Base-by-base conservation (phyloP, 2,329 filamentous ascomycete species). In the Chaetomium globosum region DNA sequence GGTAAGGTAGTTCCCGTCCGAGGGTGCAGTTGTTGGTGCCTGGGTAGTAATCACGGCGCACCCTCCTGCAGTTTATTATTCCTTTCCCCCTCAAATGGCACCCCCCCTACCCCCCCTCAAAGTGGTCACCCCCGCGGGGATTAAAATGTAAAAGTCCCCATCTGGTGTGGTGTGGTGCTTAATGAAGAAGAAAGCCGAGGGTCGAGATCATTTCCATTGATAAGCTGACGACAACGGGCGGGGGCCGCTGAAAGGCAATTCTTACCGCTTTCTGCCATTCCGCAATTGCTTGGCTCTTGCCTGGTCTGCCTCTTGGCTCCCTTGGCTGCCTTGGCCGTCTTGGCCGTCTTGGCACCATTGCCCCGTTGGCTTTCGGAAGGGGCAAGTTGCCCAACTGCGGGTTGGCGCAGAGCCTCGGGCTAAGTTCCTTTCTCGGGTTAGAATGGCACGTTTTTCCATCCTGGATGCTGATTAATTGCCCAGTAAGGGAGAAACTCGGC, bases 221-320 rank as follows among this genome's bases (percentile, higher is more conserved):
- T 68, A 65, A 68, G 66, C 66, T 68, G 63, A 68, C 66, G 64
- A 64, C 66, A 57, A 33, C 39, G n/a, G 49, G 66, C 61, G 66
- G 66, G 66, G 43, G 57, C 48, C 59, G 19, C 49, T 16, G 30
- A 43, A 12, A 49, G 56, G 52, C 46, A 39, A 48, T 56, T 52
- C 49, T 64, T 58, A n/a, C 65, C 65, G 13, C 65, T 64, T 63
- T 51, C 36, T 33, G 61, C 59, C 52, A 30, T 60, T 52, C 57
- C 60, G 39, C 48, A 36, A 31, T 48, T 36, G 59, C 66, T 68
- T 68, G 67, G 67, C 62, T 67, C 48, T 65, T 62, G 63, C 65
- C 54, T 61, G 66, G 56, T 63, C 52, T 43, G 36, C 39, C 13
- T 43, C 39, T 43, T 43, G 39, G 39, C 39, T 10, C 56, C 54